These are phyloP conservation scores for Trichophyton mentagrophytes DNA, from an alignment of 2,329 filamentous ascomycete species.

Conservation along the genomic window DNA sequence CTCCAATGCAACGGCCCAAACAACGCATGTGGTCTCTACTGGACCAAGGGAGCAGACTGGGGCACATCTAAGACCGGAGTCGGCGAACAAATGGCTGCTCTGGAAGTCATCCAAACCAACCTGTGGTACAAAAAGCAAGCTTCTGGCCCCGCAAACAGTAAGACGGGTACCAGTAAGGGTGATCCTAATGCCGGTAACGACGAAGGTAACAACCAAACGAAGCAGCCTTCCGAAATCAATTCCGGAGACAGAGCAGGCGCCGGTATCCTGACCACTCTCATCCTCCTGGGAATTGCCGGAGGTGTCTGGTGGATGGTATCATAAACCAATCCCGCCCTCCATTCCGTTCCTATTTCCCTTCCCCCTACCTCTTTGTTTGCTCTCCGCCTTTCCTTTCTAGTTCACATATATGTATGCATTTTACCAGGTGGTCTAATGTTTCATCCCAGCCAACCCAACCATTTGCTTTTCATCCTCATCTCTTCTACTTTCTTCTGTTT, in stretches of 20 bases:
- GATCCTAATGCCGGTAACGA: slow-evolving; percentile 24
- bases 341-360: neutral
- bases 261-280: slow-evolving; percentile 48
- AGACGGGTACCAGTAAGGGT: slow-evolving; percentile 42
- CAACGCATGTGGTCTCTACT: slow-evolving; percentile 18
- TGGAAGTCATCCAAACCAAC: slow-evolving; percentile 52
- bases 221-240: slow-evolving; percentile 36
- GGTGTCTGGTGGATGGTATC: slow-evolving; percentile 43
- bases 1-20: slow-evolving; percentile 17
- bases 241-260: slow-evolving; percentile 56
- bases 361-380: no score
- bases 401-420: slow-evolving; percentile 4
- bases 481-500: neutral
- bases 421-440: neutral
- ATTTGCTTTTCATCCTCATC: neutral
- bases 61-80: slow-evolving; percentile 47
- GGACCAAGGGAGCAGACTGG: slow-evolving; percentile 37
- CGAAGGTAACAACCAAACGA: slow-evolving; percentile 12
- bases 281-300: slow-evolving; percentile 43
- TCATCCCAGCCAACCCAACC: neutral
- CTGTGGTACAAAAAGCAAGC: slow-evolving; percentile 25
- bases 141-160: slow-evolving; percentile 29
- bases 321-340: neutral
- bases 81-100: slow-evolving; percentile 57
- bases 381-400: neutral